Conservation (phyloP, 305 asterid genomes). For the Ruellia speciosa region DNA sequence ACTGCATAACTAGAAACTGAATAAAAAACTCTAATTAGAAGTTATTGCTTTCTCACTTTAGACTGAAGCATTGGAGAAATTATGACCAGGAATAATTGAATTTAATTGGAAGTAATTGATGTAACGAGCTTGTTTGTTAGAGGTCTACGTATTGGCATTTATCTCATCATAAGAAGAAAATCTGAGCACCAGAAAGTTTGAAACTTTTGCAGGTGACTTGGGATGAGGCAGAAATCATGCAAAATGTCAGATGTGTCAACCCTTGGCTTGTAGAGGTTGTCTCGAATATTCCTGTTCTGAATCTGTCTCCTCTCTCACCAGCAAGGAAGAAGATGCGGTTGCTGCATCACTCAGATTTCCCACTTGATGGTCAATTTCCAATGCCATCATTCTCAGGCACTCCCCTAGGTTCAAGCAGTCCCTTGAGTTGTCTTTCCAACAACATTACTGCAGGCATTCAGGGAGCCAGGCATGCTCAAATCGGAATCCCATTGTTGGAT, state of each 20-base stretch:
- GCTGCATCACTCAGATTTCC: conserved; percentile 48
- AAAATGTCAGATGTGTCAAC: conserved; percentile 75
- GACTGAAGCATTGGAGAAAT: too few species aligned
- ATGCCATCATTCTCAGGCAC: conserved; percentile 80
- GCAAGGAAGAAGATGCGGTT: conserved; percentile 62
- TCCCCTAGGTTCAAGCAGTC: conserved; percentile 72
- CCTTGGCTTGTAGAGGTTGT: conserved; percentile 94
- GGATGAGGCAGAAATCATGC: conserved; percentile 85
- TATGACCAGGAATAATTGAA: too few species aligned
- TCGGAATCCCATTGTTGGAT: conserved; percentile 63
- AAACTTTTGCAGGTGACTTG: conserved; percentile 59
- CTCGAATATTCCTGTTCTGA: conserved; percentile 59
- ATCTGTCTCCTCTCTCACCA: conserved; percentile 64
- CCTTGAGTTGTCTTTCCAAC: conserved; percentile 49
- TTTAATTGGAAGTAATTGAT: too few species aligned
- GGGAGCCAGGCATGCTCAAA: conserved; percentile 99
- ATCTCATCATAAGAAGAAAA: too few species aligned
- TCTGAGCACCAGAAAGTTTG: background rate
- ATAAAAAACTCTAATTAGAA: too few species aligned
- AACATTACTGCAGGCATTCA: conserved; percentile 88
- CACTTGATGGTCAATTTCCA: conserved; percentile 58
- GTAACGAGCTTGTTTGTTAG: too few species aligned
- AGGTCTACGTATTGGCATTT: too few species aligned
- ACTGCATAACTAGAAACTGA: too few species aligned
- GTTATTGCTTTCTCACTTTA: too few species aligned